Base-by-base conservation (phyloP, 306 rosid species). In the Astragalus glycyphyllos region DNA sequence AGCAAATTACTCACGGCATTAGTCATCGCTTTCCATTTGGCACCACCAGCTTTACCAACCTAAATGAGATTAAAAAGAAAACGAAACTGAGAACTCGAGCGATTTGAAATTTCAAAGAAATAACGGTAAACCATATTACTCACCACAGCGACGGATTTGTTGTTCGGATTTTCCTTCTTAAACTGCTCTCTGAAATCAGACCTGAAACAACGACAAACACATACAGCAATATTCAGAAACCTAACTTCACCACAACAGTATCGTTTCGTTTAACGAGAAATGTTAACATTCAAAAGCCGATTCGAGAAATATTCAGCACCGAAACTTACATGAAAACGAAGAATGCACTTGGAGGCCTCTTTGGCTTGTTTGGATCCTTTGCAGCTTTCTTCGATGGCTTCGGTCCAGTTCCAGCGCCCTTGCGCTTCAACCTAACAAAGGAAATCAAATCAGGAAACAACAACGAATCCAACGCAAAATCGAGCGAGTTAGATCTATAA, bases 261-360 rank as follows among this genome's bases (percentile, higher is more conserved):
- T 41, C 41, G 1, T 78, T 80, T 8, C 6, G 9, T n/a, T 5
- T 0, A 37, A 14, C 16, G 3, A 45, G 0, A 2, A 20, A 6
- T 0, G 7, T 5, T 2, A 13, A 2, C 44, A 51, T 2, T 4
- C 0, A 17, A 8, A 51, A 17, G 4, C 41, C 40, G 68, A 80
- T 71, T 76, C 63, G 6, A 11, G 35, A 1, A 15, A 29, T 4
- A 5, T 0, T 42, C 14, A 29, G 23, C 2, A 48, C 23, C 0
- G 8, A 53, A 61, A 12, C 82, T 13, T 84, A 89, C 96, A 92
- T 89, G 85, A 87, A 92, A 53, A 89, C 96, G 56, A 92, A 92
- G 94, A 92, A 92, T 63, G 98, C 96, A 71, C 94, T 87, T 0
- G 98, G 90, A 76, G 98, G 98, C 85, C 94, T 89, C 82, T 89